Conservation (phyloP, 2,329 filamentous ascomycete species). For the Colletotrichum agaves region DNA sequence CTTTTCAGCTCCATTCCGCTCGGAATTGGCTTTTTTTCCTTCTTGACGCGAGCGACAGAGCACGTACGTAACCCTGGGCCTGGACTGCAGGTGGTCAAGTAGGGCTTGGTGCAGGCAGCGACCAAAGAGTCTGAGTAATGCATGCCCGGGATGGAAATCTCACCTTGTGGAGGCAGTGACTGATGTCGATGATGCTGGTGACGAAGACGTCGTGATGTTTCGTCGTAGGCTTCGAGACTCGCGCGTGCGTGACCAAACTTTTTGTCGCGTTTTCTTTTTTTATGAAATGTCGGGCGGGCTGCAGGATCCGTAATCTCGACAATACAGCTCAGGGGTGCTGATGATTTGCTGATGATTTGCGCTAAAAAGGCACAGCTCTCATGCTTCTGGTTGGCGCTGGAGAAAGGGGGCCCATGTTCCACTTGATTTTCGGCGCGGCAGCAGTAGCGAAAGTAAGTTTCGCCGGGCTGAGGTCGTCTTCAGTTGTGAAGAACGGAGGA, state of each 20-base stretch:
- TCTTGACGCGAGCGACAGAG: slow-evolving; percentile 18
- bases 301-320: slow-evolving; percentile 34
- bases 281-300: neutral
- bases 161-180: slow-evolving; percentile 1
- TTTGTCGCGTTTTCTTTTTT: slow-evolving; percentile 10
- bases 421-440: neutral
- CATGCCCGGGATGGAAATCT: neutral
- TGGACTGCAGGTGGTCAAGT: neutral
- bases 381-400: slow-evolving; percentile 17
- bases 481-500: neutral
- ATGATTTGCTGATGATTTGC: slow-evolving; percentile 27
- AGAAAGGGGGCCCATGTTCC: slow-evolving; percentile 15
- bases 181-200: slow-evolving; percentile 18
- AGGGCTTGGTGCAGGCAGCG: neutral
- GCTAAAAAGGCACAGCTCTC: slow-evolving; percentile 27
- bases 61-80: slow-evolving; percentile 15
- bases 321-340: slow-evolving; percentile 30
- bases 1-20: slow-evolving; percentile 37
- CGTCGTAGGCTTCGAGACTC: slow-evolving; percentile 7
- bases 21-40: slow-evolving; percentile 31
- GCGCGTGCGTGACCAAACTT: neutral
- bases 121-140: neutral
- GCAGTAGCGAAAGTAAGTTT: slow-evolving; percentile 1
- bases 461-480: neutral
- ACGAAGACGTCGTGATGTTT: slow-evolving; percentile 13